Evolutionary conservation across 2,329 filamentous ascomycete species (phyloP).

Genomic region (Alternaria longipes): DNA sequence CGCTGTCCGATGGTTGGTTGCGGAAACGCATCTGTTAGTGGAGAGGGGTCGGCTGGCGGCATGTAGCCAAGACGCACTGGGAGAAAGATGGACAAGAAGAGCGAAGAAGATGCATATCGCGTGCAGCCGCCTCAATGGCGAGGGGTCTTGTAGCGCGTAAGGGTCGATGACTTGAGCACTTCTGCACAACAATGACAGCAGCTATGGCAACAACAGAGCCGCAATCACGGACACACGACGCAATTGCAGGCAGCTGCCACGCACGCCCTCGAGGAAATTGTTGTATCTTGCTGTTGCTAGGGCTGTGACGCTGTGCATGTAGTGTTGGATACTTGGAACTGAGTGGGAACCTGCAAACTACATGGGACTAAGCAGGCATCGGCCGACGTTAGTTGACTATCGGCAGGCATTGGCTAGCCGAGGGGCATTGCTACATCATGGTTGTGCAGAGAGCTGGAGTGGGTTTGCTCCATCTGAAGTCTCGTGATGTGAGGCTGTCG

Average conservation of each 20-base stretch:
- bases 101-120: slow-evolving; percentile 26
- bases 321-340: slow-evolving; percentile 8
- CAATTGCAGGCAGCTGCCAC: not conserved
- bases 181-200: slow-evolving; percentile 10
- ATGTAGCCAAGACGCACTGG: slow-evolving; percentile 34
- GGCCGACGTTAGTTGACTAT: slow-evolving; percentile 6
- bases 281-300: not conserved
- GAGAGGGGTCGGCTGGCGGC: slow-evolving; percentile 31
- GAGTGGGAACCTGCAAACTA: slow-evolving; percentile 12
- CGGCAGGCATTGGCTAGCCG: slow-evolving; percentile 20
- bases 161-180: slow-evolving; percentile 2
- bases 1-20: slow-evolving; percentile 15
- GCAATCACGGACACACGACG: slow-evolving; percentile 10
- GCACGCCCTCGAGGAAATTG: not conserved
- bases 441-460: slow-evolving; percentile 11
- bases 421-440: slow-evolving; percentile 17
- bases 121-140: slow-evolving; percentile 28
- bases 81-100: slow-evolving; percentile 21
- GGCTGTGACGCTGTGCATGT: slow-evolving; percentile 9
- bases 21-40: slow-evolving; percentile 15
- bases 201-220: slow-evolving; percentile 13
- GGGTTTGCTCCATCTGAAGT: not conserved
- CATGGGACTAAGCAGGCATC: slow-evolving; percentile 12
- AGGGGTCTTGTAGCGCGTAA: slow-evolving; percentile 14
- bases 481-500: slow-evolving; percentile 9